These are phyloP conservation scores for Komagataella phaffii DNA, from an alignment of 805 yeast species.

Conservation along the genomic window DNA sequence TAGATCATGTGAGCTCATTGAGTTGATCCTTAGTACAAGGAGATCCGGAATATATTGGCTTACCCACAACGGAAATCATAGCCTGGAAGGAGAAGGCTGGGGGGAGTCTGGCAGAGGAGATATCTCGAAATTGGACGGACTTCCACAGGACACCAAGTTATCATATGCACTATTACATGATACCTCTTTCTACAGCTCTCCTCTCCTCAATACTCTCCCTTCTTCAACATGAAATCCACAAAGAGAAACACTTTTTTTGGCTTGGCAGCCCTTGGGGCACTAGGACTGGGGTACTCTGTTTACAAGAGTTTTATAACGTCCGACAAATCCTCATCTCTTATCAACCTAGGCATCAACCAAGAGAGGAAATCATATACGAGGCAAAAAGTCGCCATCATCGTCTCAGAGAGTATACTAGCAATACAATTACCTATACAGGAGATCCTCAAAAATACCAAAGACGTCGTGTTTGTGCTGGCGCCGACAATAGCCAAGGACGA, in stretches of 20 bases:
- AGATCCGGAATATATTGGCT: neutral
- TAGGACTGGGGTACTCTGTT: neutral
- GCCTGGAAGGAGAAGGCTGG: neutral
- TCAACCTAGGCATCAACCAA: neutral
- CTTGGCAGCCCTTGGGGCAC: neutral
- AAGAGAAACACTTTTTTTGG: neutral
- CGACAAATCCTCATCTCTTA: neutral
- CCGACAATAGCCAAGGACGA: slow-evolving; percentile 9
- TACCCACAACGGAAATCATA: neutral
- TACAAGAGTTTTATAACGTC: neutral
- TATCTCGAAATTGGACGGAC: neutral
- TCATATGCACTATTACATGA: neutral
- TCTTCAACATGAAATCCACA: neutral
- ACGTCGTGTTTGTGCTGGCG: slow-evolving; percentile 14
- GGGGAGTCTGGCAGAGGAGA: neutral
- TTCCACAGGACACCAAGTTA: neutral
- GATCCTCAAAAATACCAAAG: slow-evolving; percentile 8
- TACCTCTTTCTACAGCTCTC: neutral
- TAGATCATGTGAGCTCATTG: neutral
- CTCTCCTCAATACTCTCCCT: neutral
- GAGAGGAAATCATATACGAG: neutral
- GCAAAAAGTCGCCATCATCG: neutral
- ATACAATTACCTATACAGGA: slow-evolving; percentile 3
- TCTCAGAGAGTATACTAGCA: neutral
- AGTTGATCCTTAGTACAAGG: neutral